A percentile compares a stretch with the other conserved stretches of the same genome.
These are phyloP conservation scores for Populus hybrid DNA, from an alignment of 441 rosid genomes.

Conservation along the genomic window DNA sequence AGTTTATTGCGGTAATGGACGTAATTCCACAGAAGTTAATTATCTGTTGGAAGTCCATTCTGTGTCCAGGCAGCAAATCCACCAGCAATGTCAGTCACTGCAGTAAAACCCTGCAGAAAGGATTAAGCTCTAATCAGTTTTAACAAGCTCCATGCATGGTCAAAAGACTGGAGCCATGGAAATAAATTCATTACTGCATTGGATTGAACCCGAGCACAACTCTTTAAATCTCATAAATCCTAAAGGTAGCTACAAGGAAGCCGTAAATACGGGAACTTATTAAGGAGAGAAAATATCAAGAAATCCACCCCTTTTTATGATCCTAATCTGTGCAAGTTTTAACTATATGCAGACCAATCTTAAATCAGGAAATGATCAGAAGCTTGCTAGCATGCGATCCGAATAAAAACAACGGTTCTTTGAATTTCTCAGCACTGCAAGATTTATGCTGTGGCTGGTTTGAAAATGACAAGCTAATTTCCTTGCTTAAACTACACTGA, in stretches of 20 bases:
- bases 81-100: conserved; percentile 71
- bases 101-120: conserved; percentile 65
- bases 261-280: too few relatives aligned
- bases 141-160: background rate
- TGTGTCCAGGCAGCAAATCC: conserved; percentile 77
- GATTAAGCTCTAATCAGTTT: background rate
- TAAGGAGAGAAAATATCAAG: too few relatives aligned
- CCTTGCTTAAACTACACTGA: background rate
- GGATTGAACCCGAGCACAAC: too few relatives aligned
- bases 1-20: background rate
- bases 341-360: too few relatives aligned
- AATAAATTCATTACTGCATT: background rate
- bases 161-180: background rate
- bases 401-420: background rate
- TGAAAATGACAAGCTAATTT: background rate
- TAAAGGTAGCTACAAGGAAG: too few relatives aligned
- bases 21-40: conserved; percentile 15
- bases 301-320: too few relatives aligned
- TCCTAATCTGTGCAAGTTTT: too few relatives aligned
- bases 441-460: background rate
- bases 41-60: conserved; percentile 66
- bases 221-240: too few relatives aligned
- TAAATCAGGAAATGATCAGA: too few relatives aligned
- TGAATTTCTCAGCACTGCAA: background rate
- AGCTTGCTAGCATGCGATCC: too few relatives aligned